phyloP scores from a whole-genome alignment of 2,329 filamentous ascomycete genomes.

The Teratosphaeria viscida region DNA sequence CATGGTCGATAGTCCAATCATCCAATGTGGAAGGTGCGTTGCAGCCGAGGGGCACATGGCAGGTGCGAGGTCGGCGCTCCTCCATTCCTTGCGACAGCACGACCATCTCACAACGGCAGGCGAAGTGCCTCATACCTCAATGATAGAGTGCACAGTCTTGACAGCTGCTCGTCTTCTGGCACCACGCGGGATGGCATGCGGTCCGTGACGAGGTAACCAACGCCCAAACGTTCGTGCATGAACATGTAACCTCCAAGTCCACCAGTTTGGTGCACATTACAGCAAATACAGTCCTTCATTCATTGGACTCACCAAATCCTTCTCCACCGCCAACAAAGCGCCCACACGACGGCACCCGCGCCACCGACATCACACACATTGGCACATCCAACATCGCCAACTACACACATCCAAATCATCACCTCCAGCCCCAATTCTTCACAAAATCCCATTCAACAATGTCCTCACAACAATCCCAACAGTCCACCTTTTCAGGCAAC shows the following conservation, averaged over 20 bases:
- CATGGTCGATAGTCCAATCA: background rate
- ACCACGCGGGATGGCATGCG: background rate
- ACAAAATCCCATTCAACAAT: background rate
- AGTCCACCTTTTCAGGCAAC: background rate
- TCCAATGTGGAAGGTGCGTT: background rate
- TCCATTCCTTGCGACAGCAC: too few relatives aligned
- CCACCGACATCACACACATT: background rate
- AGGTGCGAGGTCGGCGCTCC: background rate
- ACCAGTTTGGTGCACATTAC: background rate
- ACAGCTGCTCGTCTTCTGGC: too few relatives aligned
- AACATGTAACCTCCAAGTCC: background rate
- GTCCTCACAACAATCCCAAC: background rate
- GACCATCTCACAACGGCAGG: too few relatives aligned
- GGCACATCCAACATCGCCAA: background rate
- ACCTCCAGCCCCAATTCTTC: background rate
- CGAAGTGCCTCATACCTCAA: too few relatives aligned
- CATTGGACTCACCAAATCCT: background rate
- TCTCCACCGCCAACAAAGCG: background rate
- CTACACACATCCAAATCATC: background rate
- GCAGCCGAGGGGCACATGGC: background rate
- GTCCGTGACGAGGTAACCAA: background rate
- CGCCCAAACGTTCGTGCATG: background rate
- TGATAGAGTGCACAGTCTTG: too few relatives aligned
- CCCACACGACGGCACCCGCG: background rate
- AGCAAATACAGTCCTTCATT: background rate